These are phyloP conservation scores for Eremothecium sinecaudum DNA, from an alignment of 1,139 yeast species.

Conservation along the genomic window DNA sequence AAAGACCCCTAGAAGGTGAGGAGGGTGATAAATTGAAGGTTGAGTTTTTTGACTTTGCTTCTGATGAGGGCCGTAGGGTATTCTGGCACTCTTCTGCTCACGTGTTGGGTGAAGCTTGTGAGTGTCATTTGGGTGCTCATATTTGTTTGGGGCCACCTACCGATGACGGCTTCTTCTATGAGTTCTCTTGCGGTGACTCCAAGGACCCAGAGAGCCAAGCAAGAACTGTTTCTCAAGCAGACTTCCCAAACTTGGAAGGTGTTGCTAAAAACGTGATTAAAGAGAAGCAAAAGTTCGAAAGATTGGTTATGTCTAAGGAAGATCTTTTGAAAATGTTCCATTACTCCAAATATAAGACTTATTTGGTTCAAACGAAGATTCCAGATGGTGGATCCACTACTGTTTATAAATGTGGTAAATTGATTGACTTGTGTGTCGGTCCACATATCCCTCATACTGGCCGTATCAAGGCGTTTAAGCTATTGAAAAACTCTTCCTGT, in stretches of 20 bases:
- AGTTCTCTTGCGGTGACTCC: conserved; percentile 69
- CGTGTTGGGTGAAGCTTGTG: conserved; percentile 96
- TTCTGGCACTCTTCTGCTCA: conserved; percentile 99
- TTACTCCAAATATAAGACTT: conserved; percentile 92
- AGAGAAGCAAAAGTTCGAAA: conserved; percentile 92
- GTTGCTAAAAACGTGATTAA: conserved; percentile 87
- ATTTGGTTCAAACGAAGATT: conserved; percentile 75
- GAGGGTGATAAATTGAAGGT: conserved; percentile 35
- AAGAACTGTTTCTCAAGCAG: conserved; percentile 67
- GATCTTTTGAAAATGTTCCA: conserved; percentile 85
- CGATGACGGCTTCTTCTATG: conserved; percentile 95
- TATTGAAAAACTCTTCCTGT: conserved; percentile 91
- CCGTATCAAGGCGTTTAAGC: conserved; percentile 86
- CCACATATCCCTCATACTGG: conserved; percentile 99
- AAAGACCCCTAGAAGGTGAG: conserved; percentile 76
- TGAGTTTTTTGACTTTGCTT: conserved; percentile 71
- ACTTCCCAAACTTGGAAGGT: conserved; percentile 75
- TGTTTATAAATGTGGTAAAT: conserved; percentile 95
- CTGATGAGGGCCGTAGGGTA: conserved; percentile 86
- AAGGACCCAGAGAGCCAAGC: conserved; percentile 47
- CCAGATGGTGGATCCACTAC: conserved; percentile 96
- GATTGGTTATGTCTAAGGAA: conserved; percentile 88
- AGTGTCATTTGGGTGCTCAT: conserved; percentile 91
- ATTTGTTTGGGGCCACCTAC: conserved; percentile 95
- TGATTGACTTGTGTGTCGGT: conserved; percentile 95